These are phyloP conservation scores for Cystoisospora suis DNA, from an alignment of 169 alveolate species.

Conservation along the genomic window DNA sequence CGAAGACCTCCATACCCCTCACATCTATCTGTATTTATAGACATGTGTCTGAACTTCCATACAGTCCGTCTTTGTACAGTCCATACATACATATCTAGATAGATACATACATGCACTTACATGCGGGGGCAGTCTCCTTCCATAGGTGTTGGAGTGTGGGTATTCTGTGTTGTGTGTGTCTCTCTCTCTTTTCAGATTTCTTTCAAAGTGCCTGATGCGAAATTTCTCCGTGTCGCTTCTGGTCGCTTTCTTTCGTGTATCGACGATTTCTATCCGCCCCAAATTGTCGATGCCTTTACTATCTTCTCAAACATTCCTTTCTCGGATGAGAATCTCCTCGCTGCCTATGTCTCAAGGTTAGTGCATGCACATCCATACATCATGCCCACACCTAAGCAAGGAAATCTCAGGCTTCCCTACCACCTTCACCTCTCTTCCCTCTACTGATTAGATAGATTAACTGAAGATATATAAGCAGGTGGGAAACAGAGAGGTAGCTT, in stretches of 20 bases:
- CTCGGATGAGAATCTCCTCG: constrained; percentile 23
- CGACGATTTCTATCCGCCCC: not conserved
- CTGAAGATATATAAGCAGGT: not conserved
- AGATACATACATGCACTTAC: not conserved
- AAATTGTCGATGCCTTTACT: not conserved
- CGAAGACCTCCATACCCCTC: too few relatives aligned
- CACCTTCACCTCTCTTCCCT: not conserved
- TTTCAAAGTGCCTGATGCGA: not conserved
- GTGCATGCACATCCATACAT: not conserved
- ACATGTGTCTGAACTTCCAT: too few relatives aligned
- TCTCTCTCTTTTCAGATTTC: not conserved
- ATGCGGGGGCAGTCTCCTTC: not conserved
- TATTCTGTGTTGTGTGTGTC: not conserved
- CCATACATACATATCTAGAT: too few relatives aligned
- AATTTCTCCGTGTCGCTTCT: not conserved
- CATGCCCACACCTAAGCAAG: not conserved
- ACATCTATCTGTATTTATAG: too few relatives aligned
- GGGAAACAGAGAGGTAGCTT: not conserved
- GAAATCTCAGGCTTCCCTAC: not conserved
- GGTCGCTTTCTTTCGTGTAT: not conserved
- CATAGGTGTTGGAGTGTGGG: not conserved
- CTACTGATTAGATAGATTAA: too few relatives aligned
- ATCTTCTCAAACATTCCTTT: not conserved
- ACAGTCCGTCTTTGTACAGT: too few relatives aligned
- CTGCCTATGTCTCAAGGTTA: not conserved